Evolutionary conservation across 345 rosid genomes (phyloP).

Genomic region (Sapria himalayana): DNA sequence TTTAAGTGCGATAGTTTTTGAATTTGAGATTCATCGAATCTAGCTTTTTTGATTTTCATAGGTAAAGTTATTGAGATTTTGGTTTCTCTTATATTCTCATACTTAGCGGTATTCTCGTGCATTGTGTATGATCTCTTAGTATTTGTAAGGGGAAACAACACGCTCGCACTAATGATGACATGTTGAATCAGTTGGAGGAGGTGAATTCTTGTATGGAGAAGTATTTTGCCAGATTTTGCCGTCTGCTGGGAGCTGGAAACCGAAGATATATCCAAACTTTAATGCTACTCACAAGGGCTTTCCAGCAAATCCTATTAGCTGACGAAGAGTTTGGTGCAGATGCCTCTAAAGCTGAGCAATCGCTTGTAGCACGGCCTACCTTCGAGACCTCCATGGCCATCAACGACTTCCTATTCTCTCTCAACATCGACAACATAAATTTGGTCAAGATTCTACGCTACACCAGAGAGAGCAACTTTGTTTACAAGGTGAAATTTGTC

Average conservation of each 20-base stretch:
- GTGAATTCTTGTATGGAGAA: constrained; percentile 39
- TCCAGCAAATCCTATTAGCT: constrained; percentile 28
- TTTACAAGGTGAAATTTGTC: constrained; percentile 83
- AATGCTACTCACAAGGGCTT: constrained; percentile 44
- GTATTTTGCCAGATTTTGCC: constrained; percentile 52
- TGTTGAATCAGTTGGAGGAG: constrained; percentile 60
- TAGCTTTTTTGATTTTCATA: too few species aligned
- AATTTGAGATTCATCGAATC: too few species aligned
- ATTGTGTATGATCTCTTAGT: too few species aligned
- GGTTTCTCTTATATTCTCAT: too few species aligned
- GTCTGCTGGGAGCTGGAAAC: constrained; percentile 65
- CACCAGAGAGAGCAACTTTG: constrained; percentile 60
- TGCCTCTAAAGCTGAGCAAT: constrained; percentile 13
- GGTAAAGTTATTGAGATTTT: too few species aligned
- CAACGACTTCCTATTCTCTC: constrained; percentile 64
- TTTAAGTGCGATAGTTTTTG: too few species aligned
- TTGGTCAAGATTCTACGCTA: constrained; percentile 57
- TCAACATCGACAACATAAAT: constrained; percentile 74
- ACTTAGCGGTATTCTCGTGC: too few species aligned
- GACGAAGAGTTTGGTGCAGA: constrained; percentile 19
- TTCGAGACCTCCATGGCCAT: constrained; percentile 46
- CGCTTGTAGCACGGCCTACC: constrained; percentile 14
- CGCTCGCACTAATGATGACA: too few species aligned
- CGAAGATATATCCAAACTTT: constrained; percentile 84
- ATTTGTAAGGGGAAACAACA: too few species aligned